Conservation (phyloP, 2,329 filamentous ascomycete genomes). For the Fusarium tupiense region DNA sequence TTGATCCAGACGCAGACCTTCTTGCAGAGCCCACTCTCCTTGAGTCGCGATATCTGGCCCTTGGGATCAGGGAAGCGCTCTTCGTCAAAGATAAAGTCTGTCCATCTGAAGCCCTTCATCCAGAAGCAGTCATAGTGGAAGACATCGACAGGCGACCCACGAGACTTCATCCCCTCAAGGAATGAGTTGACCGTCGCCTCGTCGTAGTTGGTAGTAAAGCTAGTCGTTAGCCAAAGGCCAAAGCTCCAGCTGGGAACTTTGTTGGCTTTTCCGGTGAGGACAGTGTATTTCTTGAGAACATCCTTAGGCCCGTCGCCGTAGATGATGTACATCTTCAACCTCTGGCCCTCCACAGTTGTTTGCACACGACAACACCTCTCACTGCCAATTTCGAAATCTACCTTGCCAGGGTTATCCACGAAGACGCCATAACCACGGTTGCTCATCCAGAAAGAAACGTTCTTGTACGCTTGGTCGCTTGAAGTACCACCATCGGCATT, state of each 20-base stretch:
- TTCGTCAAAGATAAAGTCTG: slow-evolving; percentile 76
- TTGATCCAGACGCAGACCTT: slow-evolving; percentile 83
- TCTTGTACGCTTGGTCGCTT: slow-evolving; percentile 78
- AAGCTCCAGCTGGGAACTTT: slow-evolving; percentile 78
- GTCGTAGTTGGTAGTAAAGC: slow-evolving; percentile 78
- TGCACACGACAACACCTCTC: slow-evolving; percentile 78
- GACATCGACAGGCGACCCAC: slow-evolving; percentile 73
- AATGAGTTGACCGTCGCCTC: slow-evolving; percentile 74
- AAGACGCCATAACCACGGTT: slow-evolving; percentile 82
- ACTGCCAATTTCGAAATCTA: slow-evolving; percentile 78
- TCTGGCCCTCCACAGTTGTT: slow-evolving; percentile 73
- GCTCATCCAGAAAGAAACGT: slow-evolving; percentile 75
- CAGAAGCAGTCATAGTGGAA: slow-evolving; percentile 85
- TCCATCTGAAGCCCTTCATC: slow-evolving; percentile 80
- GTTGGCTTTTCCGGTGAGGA: slow-evolving; percentile 72
- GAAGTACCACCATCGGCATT: slow-evolving; percentile 73
- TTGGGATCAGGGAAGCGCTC: slow-evolving; percentile 75
- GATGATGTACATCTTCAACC: slow-evolving; percentile 79
- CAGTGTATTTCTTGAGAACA: slow-evolving; percentile 72
- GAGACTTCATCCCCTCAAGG: slow-evolving; percentile 73
- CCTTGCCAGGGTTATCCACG: slow-evolving; percentile 74
- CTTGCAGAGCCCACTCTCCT: slow-evolving; percentile 66
- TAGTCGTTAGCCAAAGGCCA: slow-evolving; percentile 80
- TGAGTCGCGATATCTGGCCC: slow-evolving; percentile 71
- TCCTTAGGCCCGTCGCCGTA: slow-evolving; percentile 78